These are phyloP conservation scores for Mycena venus DNA, from an alignment of 768 basidiomycete species.

Conservation along the genomic window DNA sequence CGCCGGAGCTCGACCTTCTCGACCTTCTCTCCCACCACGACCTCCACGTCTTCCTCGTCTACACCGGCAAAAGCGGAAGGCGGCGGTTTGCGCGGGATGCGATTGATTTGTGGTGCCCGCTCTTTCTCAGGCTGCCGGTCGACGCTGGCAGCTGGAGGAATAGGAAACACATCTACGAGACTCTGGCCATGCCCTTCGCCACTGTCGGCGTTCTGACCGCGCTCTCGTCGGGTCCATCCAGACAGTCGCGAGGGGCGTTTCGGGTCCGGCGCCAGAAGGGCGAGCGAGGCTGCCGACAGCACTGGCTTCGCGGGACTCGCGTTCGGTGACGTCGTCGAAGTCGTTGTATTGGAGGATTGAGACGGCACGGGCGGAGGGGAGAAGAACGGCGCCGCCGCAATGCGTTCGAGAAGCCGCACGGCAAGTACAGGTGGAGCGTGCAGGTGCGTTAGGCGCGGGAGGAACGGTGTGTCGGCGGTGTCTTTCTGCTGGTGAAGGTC, in stretches of 20 bases:
- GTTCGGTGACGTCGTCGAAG: neutral
- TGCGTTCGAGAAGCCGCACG: conserved; percentile 8
- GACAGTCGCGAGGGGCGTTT: neutral
- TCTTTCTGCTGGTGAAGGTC: neutral
- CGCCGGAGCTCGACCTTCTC: conserved; percentile 11
- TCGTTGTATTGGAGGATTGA: neutral
- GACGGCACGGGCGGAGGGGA: neutral
- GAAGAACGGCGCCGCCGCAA: conserved; percentile 9
- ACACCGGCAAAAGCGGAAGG: neutral
- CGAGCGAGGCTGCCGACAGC: conserved; percentile 24
- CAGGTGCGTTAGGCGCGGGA: conserved; percentile 32
- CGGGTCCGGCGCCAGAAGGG: conserved; percentile 28
- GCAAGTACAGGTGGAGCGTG: conserved; percentile 31
- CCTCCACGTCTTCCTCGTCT: neutral
- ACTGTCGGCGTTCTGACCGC: neutral
- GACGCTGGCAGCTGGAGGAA: too few species aligned
- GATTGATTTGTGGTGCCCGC: too few species aligned
- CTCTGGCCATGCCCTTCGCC: too few species aligned
- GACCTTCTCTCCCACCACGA: neutral
- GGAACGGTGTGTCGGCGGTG: neutral
- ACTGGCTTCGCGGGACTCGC: neutral
- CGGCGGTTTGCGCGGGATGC: conserved; percentile 16
- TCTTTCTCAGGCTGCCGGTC: too few species aligned
- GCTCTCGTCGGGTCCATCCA: neutral
- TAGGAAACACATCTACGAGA: too few species aligned